Conservation (phyloP, 2,329 filamentous ascomycete genomes). For the Fusarium albidum region DNA sequence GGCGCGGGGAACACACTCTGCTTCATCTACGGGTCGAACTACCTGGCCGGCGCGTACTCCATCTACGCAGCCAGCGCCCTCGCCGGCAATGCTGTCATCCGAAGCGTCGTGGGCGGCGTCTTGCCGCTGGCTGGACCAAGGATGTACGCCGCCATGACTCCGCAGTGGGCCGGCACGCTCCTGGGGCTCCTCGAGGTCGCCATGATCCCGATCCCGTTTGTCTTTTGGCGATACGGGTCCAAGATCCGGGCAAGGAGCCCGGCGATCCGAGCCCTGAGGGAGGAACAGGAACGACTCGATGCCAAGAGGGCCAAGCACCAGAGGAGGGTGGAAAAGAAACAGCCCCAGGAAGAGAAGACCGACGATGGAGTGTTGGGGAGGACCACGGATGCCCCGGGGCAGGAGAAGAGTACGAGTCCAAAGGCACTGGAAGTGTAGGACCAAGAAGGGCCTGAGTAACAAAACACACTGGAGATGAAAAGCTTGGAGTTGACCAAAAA, state of each 20-base stretch:
- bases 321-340: conserved; percentile 33
- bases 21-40: conserved; percentile 86
- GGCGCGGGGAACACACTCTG: conserved; percentile 78
- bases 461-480: neutral
- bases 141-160: conserved; percentile 74
- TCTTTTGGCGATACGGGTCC: conserved; percentile 74
- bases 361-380: conserved; percentile 20
- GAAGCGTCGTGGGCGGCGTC: conserved; percentile 78
- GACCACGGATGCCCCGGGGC: neutral
- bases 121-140: conserved; percentile 77
- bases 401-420: neutral
- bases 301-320: conserved; percentile 44
- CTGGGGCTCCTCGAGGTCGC: conserved; percentile 76
- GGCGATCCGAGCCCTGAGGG: conserved; percentile 54
- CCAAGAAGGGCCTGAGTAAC: neutral
- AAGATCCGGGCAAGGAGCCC: conserved; percentile 61
- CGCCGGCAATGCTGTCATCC: conserved; percentile 79
- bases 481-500: neutral
- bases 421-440: neutral
- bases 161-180: conserved; percentile 82
- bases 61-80: conserved; percentile 85
- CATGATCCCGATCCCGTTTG: conserved; percentile 80
- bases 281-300: conserved; percentile 52
- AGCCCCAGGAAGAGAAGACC: conserved; percentile 8
- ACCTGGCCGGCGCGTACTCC: conserved; percentile 79